Percentiles rank a stretch among this genome's conserved stretches.
Conservation (phyloP, 2,329 filamentous ascomycete genomes). For the Reticulascus tulasneorum region DNA sequence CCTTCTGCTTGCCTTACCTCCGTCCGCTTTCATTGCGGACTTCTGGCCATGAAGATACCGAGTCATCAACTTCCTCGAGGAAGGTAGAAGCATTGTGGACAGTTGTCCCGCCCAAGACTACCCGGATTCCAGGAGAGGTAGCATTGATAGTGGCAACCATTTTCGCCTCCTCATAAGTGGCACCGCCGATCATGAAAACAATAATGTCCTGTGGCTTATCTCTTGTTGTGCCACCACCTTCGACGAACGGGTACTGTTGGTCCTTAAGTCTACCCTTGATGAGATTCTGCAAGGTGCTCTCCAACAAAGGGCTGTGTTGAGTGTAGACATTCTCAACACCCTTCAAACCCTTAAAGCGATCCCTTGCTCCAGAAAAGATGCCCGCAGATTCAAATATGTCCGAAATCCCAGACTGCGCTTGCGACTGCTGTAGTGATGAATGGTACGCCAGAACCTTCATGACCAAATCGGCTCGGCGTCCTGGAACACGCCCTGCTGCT, state of each 20-base stretch:
- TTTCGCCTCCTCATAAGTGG: conserved; percentile 96
- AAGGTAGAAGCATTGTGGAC: conserved; percentile 88
- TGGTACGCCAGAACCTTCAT: conserved; percentile 81
- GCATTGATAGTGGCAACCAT: conserved; percentile 94
- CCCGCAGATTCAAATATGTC: conserved; percentile 90
- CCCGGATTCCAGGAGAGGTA: conserved; percentile 78
- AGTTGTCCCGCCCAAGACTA: conserved; percentile 84
- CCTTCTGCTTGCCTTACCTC: no score
- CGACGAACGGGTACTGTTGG: conserved; percentile 88
- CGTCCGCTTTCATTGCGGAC: conserved; percentile 24
- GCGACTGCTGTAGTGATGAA: conserved; percentile 75
- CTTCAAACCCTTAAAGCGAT: conserved; percentile 89
- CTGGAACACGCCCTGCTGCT: conserved; percentile 76
- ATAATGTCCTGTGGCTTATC: conserved; percentile 97
- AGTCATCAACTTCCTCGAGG: conserved; percentile 86
- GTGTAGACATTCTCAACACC: conserved; percentile 99
- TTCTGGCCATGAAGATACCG: conserved; percentile 82
- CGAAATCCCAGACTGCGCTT: conserved; percentile 73
- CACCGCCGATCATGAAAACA: conserved; percentile 88
- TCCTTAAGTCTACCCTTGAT: conserved; percentile 88
- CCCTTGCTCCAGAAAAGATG: conserved; percentile 84
- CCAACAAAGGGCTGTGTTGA: conserved; percentile 86
- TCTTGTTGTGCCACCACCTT: conserved; percentile 77
- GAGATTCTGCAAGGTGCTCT: conserved; percentile 83
- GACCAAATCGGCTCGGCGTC: conserved; percentile 73